Evolutionary conservation across 1,284 basidiomycete genomes (phyloP).

Genomic region (Papiliotrema fonsecae): DNA sequence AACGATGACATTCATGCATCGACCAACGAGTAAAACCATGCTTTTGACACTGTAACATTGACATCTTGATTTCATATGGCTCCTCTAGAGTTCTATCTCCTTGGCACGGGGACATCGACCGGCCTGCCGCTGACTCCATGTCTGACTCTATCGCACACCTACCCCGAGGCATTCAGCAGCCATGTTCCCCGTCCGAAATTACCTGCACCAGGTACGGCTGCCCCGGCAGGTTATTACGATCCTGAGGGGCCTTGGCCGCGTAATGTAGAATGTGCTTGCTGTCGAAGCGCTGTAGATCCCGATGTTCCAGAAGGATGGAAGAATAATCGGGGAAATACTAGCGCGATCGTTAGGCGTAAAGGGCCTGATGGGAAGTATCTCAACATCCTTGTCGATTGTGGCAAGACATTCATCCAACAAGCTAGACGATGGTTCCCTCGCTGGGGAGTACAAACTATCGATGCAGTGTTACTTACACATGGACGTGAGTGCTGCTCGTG

Average conservation of each 20-base stretch:
- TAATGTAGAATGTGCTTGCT: constrained; percentile 41
- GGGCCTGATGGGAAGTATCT: constrained; percentile 28
- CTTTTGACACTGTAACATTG: too few relatives aligned
- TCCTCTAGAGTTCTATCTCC: constrained; percentile 40
- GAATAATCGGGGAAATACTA: constrained; percentile 46
- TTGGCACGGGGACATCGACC: constrained; percentile 47
- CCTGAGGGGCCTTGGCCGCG: constrained; percentile 32
- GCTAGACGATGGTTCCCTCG: constrained; percentile 42
- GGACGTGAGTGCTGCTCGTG: constrained; percentile 35
- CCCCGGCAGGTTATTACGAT: constrained; percentile 18
- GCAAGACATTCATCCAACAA: constrained; percentile 48
- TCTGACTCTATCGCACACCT: constrained; percentile 30
- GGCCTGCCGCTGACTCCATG: constrained; percentile 46
- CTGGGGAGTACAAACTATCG: constrained; percentile 45
- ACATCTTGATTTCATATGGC: constrained; percentile 1
- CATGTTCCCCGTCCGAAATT: constrained; percentile 18
- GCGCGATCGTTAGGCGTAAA: constrained; percentile 33
- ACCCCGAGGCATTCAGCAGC: constrained; percentile 17
- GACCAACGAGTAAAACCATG: too few relatives aligned
- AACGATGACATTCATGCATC: too few relatives aligned
- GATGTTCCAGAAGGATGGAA: constrained; percentile 40
- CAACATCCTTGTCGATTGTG: constrained; percentile 49
- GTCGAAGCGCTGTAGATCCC: constrained; percentile 37
- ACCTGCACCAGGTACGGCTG: background rate
- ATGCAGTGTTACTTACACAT: constrained; percentile 50